Conservation (phyloP, 2,329 filamentous ascomycete species). For the Neofusicoccum kwambonambiense region DNA sequence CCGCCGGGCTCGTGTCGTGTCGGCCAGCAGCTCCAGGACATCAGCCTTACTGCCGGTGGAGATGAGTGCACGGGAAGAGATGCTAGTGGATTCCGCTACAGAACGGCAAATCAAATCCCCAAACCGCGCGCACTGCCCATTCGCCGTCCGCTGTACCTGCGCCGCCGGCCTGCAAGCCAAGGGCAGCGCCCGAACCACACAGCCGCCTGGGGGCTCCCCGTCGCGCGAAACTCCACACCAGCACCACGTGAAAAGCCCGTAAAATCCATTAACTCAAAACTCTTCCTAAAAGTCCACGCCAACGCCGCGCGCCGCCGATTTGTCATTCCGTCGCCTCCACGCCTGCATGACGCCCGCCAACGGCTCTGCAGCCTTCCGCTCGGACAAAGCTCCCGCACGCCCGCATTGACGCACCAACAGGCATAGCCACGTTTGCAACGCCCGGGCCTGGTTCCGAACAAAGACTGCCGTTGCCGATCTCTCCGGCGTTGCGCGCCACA, state of each 20-base stretch:
- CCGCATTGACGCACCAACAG: slow-evolving; percentile 16
- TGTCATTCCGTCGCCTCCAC: slow-evolving; percentile 1
- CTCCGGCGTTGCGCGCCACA: slow-evolving; percentile 2
- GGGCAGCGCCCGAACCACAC: not conserved
- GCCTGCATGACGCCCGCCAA: slow-evolving; percentile 10
- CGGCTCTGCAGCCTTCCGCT: slow-evolving; percentile 14
- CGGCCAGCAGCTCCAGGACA: not conserved
- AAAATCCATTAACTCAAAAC: slow-evolving; percentile 11
- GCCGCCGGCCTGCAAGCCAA: slow-evolving; percentile 8
- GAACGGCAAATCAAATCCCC: not conserved
- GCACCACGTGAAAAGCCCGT: not conserved
- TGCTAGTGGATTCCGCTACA: slow-evolving; percentile 7
- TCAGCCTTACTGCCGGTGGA: slow-evolving; percentile 7
- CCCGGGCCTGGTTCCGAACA: slow-evolving; percentile 12
- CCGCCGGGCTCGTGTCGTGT: not conserved
- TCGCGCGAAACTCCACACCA: not conserved
- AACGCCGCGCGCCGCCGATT: not conserved
- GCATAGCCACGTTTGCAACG: slow-evolving; percentile 15
- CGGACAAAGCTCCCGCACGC: slow-evolving; percentile 10
- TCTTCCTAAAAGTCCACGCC: not conserved
- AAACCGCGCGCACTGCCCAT: not conserved
- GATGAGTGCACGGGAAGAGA: not conserved
- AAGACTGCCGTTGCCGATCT: slow-evolving; percentile 14
- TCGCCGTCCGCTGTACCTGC: not conserved
- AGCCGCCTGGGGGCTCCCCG: not conserved